phyloP scores from a whole-genome alignment of 108 stramenopile species.

The Nitzschia sp. region DNA sequence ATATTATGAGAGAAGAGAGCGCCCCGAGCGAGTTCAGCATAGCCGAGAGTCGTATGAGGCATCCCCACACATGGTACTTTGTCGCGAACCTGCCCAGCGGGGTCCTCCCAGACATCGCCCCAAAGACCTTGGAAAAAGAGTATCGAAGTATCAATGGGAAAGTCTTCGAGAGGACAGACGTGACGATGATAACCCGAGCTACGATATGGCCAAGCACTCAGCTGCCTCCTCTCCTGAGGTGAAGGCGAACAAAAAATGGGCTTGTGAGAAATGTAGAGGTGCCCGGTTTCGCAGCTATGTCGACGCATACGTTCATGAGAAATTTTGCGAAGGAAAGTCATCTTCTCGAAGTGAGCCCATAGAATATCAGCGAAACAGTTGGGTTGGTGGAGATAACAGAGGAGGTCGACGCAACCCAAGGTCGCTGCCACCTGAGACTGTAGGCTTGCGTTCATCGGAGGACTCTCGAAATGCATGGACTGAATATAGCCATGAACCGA shows the following conservation, averaged over 20 bases:
- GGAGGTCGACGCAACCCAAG: not conserved
- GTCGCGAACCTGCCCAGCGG: too few relatives aligned
- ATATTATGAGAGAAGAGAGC: too few relatives aligned
- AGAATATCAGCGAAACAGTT: not conserved
- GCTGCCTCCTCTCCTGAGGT: too few relatives aligned
- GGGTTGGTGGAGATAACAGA: not conserved
- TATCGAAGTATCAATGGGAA: too few relatives aligned
- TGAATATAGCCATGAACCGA: not conserved
- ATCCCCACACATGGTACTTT: too few relatives aligned
- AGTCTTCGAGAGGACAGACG: too few relatives aligned
- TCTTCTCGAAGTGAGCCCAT: not conserved
- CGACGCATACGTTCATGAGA: conserved; percentile 25
- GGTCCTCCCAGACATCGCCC: too few relatives aligned
- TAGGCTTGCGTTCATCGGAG: not conserved
- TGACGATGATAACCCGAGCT: too few relatives aligned
- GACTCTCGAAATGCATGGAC: not conserved
- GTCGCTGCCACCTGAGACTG: not conserved
- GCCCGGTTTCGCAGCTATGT: conserved; percentile 21
- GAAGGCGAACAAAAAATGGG: conserved; percentile 9
- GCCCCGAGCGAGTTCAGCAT: too few relatives aligned
- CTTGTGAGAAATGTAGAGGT: conserved; percentile 17
- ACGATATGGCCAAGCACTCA: too few relatives aligned
- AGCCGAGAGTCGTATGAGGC: too few relatives aligned
- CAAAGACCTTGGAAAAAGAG: too few relatives aligned
- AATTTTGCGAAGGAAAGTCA: not conserved